Base-by-base conservation (phyloP, 2,329 filamentous ascomycete genomes). In the Fusarium tricinctum region DNA sequence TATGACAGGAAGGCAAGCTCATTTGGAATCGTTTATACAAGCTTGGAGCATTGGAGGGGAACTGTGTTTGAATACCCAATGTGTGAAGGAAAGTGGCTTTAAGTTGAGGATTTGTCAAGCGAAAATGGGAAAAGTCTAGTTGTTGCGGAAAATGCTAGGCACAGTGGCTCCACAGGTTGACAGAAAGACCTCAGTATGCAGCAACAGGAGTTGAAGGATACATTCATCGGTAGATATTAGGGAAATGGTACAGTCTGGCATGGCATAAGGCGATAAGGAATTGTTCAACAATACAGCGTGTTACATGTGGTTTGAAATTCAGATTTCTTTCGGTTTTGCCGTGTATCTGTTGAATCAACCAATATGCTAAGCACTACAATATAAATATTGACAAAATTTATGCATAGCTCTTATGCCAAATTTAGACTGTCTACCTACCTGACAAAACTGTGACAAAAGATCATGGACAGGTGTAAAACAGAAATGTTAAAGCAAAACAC, bases 11-110 rank as follows among this genome's bases (percentile, higher is more conserved):
- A 28, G 50, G 47, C 22, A 38, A 48, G 44, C 35, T 57, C 48
- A 22, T 53, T 51, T 49, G 50, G 56, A 62, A 68, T 69, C 28
- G 28, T 69, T 56, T 45, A 57, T 62, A 51, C 60, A 45, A 57
- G 35, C 15, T 50, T 52, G 53, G 47, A 56, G 45, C 60, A 68
- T 50, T 43, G 65, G 43, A 46, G 65, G 57, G 50, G 20, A 52
- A 45, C 39, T 38, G 42, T 50, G 50, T 69, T 66, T 68, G 63
- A 68, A 66, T 66, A 68, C 65, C 66, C 60, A 23, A 22, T 39
- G 38, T 48, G 39, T 55, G 42, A 35, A 45, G 40, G 35, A 19
- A 32, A 51, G 33, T 23, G 22, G 8, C 32, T 39, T 26, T 51
- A 40, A 8, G 30, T 44, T 28, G 32, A 44, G 28, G 47, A 45